Evolutionary conservation across 176 grass and related monocot genomes (phyloP), one percentile per base, ranked within the genome.

Genomic region (Tillandsia leiboldiana): DNA sequence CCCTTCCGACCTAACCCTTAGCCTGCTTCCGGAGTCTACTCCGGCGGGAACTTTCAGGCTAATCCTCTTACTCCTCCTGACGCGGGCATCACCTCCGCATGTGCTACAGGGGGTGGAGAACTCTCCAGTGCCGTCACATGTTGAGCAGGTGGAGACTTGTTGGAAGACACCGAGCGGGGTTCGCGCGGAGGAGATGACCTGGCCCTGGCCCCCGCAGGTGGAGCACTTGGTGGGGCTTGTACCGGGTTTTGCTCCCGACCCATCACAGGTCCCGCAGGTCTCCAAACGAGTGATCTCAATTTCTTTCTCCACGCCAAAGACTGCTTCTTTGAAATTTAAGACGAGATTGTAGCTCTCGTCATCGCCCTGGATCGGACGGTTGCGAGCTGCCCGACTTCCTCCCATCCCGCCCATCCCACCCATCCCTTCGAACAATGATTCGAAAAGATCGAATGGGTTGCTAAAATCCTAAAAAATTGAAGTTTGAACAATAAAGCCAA

Each of bases 101-200:
- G 86, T 93, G 63, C 79, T 85, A 74, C 94, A 99, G 51, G 94
- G 89, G 63, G 89, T 90, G 24, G 89, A 90, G 67, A 85, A 90
- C 73, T 99, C 89, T 5, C 94, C 94, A 68, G 89, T 87, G 69
- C 94, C 94, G 1, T 81, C 80, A 50, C 94, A 99, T 49, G 94
- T 84, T 62, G 91, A 90, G 85, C 94, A 93, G 2, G 84, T 86
- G 70, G 82, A 84, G 11, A 93, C 94, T 74, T 99, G 94, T 75
- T 99, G 94, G 80, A 99, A 99, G 83, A 99, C 88, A 69, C 94
- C 94, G 26, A 99, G 83, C 10, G 94, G 94, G 24, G 94, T 99
- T 71, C 94, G 82, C 64, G 87, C 82, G 17, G 87, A 99, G 63
- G 86, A 83, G 48, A 99, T 84, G 23, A 99, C 89, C 72, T 99